Evolutionary conservation across 495 filamentous ascomycete genomes (phyloP).

Genomic region (Usnea hakonensis): DNA sequence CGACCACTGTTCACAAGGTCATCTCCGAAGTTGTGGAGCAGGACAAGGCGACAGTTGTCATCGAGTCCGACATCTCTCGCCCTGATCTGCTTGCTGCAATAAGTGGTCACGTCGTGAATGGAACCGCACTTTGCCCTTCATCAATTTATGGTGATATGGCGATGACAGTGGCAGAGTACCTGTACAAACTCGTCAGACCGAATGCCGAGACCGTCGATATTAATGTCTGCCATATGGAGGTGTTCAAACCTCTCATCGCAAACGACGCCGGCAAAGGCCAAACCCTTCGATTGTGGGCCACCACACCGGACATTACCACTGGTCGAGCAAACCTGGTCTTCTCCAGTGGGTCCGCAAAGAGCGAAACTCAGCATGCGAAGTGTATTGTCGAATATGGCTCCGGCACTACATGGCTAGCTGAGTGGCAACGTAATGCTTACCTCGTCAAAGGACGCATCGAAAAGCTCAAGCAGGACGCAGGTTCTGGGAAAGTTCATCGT

Average conservation of each 20-base stretch:
- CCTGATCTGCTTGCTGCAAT: conserved; percentile 45
- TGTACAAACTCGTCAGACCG: conserved; percentile 38
- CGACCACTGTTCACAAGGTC: conserved; percentile 28
- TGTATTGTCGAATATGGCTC: conserved; percentile 45
- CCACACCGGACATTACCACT: conserved; percentile 36
- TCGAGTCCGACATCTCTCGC: conserved; percentile 49
- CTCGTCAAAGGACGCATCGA: conserved; percentile 48
- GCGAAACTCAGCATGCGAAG: conserved; percentile 39
- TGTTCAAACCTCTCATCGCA: conserved; percentile 54
- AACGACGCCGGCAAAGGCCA: conserved; percentile 39
- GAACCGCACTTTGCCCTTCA: conserved; percentile 31
- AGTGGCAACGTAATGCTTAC: conserved; percentile 50
- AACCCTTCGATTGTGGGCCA: conserved; percentile 38
- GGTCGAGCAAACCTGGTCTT: conserved; percentile 30
- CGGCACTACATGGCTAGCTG: conserved; percentile 39
- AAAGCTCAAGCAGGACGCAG: conserved; percentile 42
- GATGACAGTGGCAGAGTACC: conserved; percentile 40
- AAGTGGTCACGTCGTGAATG: conserved; percentile 54
- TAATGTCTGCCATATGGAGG: conserved; percentile 52
- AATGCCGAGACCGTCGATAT: conserved; percentile 39
- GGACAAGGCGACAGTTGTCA: conserved; percentile 45
- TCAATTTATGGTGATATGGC: conserved; percentile 46
- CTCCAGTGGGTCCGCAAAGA: conserved; percentile 25
- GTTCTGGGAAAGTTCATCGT: conserved; percentile 47
- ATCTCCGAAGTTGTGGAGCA: conserved; percentile 46